Evolutionary conservation across 345 rosid species (phyloP), one percentile per base, ranked within the genome.

Genomic region (Mallotus nudiflorus): DNA sequence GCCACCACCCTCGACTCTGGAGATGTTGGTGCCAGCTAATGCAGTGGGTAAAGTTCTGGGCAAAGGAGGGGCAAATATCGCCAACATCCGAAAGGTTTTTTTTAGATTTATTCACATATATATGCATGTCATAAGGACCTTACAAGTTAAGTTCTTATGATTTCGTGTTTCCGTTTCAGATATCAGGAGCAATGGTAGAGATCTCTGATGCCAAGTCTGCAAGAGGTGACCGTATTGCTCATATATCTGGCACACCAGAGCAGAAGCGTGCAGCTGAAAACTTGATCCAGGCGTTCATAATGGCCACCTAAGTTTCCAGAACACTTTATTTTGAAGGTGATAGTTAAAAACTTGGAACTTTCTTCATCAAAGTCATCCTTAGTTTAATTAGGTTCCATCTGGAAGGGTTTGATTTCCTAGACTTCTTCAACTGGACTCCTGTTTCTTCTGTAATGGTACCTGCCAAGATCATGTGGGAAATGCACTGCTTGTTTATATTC

Each of bases 161-260:
- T 42, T 45, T 37, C 22, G 50, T 79, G 72, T 66, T 62, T 71
- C 35, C 55, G 37, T 86, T 78, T 77, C 91, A 95, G 99, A 89
- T 95, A 80, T 95, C 99, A n/a, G 99, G 99, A 83, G 99, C 99
- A 60, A 76, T 82, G 81, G 77, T 95, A 80, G 99, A 90, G 79
- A 83, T 95, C 66, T 90, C 97, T 71, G 96, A 92, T 68, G 84
- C 96, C 71, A 89, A 88, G 70, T 80, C 89, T 68, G 82, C 85
- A 25, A 88, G 86, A 37, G 98, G 97, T 22, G 97, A 85, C 74
- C 96, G 92, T 33, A 70, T 90, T 65, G 99, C 99, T 77, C 85
- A 81, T 68, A 75, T 95, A 77, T 83, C 94, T 52, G 99, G 99
- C 78, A 90, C 97, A 33, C 85, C 87, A 37, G 97, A 95, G 83